Base-by-base conservation (phyloP, 768 basidiomycete genomes). In the Tricholoma sp. region DNA sequence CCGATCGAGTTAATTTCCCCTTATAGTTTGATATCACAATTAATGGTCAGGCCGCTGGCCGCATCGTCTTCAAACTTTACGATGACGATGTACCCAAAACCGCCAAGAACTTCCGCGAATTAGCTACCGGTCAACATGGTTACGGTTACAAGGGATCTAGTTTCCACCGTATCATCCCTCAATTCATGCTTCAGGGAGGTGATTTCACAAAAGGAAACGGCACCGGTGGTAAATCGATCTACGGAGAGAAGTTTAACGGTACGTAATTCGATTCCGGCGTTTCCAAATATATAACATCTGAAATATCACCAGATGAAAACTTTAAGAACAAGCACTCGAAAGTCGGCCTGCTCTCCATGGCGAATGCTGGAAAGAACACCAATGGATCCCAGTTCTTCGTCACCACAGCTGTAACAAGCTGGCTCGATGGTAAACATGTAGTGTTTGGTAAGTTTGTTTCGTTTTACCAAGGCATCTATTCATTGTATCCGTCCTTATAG, bases 351-450 rank as follows among this genome's bases (percentile, higher is more conserved):
- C 76, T 90, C 39, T 88, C 86, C 53, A 89, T 89, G 86, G 91
- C 91, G 21, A 94, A 94, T 66, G 81, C 86, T 5, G 88, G 86
- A 31, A 74, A 72, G 67, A 85, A 92, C 76, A 94, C 93, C 62
- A 95, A 95, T 67, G 92, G 89, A 12, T 89, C 83, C 18, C 83
- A 81, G 71, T 94, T 95, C 82, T 94, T 96, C 80, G 85, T 95
- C 76, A 92, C 89, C 61, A 94, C 91, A 39, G 85, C 84, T 56
- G 72, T 74, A 32, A 89, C 89, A 3, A 72, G 76, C 35, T 92
- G 89, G 90, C 83, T 94, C 58, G 89, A 94, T 68, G 87, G 86
- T 57, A 81, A 79, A 56, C 87, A 93, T 72, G 88, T 92, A 72
- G 92, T 95, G 50, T 94, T 96, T 66, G 94, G 93, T 84, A 64